Evolutionary conservation across 306 rosid species (phyloP).

Genomic region (Vachellia pachyceras): DNA sequence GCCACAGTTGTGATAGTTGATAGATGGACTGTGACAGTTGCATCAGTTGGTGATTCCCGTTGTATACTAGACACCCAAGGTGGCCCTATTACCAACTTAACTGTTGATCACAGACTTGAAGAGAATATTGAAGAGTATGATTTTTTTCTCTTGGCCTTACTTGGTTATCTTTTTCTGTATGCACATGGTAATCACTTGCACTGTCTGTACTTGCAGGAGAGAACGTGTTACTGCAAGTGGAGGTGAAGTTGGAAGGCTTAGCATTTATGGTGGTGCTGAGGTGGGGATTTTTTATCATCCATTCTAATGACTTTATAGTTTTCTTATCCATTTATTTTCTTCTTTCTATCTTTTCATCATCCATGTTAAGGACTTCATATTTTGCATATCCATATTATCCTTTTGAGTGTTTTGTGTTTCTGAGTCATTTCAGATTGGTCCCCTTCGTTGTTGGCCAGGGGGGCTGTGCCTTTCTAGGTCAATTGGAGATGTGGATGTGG

Average conservation of each 20-base stretch:
- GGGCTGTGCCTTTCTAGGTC: conserved; percentile 82
- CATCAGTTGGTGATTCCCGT: conserved; percentile 97
- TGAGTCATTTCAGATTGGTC: conserved; percentile 79
- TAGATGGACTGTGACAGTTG: conserved; percentile 98
- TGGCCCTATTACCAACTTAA: conserved; percentile 74
- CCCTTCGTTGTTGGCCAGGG: conserved; percentile 91
- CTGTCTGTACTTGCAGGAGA: conserved; percentile 63
- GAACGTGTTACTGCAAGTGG: conserved; percentile 96
- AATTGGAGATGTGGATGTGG: conserved; percentile 81
- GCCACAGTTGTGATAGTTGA: conserved; percentile 93
- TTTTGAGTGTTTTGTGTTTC: conserved; percentile 33
- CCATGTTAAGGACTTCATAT: conserved; percentile 4
- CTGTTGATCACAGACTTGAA: conserved; percentile 97
- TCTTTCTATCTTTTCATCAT: neutral
- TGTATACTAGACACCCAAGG: conserved; percentile 94
- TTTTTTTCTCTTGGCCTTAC: conserved; percentile 12
- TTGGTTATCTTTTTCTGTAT: conserved; percentile 23
- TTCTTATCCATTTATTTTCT: too few species aligned
- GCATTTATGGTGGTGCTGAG: conserved; percentile 92
- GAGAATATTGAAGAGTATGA: conserved; percentile 91
- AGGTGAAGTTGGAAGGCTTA: conserved; percentile 96
- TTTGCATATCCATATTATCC: conserved; percentile 23
- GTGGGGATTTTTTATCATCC: too few species aligned
- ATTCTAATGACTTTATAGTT: too few species aligned
- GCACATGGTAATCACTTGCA: conserved; percentile 21